Evolutionary conservation across 179 eudicot genomes (phyloP).

Genomic region (Pouteria campechiana): DNA sequence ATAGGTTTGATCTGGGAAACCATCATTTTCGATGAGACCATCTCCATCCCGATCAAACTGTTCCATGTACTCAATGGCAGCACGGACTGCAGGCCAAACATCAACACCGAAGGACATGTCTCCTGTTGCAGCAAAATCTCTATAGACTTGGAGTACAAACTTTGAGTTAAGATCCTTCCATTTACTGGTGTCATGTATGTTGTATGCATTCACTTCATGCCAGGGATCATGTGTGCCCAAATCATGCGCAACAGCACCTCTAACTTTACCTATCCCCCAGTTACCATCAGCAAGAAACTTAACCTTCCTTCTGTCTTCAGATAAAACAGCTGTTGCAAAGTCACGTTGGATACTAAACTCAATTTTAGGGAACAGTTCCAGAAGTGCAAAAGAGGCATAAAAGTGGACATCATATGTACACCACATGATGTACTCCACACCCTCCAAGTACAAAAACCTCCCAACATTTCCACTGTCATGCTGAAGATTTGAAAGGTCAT

Average conservation of each 20-base stretch:
- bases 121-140: slow-evolving; percentile 87
- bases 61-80: slow-evolving; percentile 95
- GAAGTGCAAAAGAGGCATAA: slow-evolving; percentile 94
- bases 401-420: slow-evolving; percentile 98
- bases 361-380: slow-evolving; percentile 81
- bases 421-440: slow-evolving; percentile 97
- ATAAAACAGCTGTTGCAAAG: slow-evolving; percentile 88
- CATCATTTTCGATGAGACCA: slow-evolving; percentile 89
- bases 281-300: slow-evolving; percentile 83
- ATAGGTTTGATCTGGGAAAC: slow-evolving; percentile 95
- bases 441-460: slow-evolving; percentile 86
- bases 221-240: slow-evolving; percentile 96
- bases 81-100: slow-evolving; percentile 97
- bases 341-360: slow-evolving; percentile 95
- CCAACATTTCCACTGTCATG: slow-evolving; percentile 67
- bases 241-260: slow-evolving; percentile 96
- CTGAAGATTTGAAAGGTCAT: slow-evolving; percentile 4
- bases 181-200: slow-evolving; percentile 90
- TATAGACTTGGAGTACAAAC: slow-evolving; percentile 91
- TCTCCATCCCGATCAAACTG: slow-evolving; percentile 85
- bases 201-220: slow-evolving; percentile 98
- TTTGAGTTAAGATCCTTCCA: slow-evolving; percentile 97
- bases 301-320: slow-evolving; percentile 74
- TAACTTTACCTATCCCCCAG: slow-evolving; percentile 78
- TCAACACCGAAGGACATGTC: slow-evolving; percentile 86